phyloP scores from a whole-genome alignment of 169 alveolate genomes.

The Cryptosporidium sp. region DNA sequence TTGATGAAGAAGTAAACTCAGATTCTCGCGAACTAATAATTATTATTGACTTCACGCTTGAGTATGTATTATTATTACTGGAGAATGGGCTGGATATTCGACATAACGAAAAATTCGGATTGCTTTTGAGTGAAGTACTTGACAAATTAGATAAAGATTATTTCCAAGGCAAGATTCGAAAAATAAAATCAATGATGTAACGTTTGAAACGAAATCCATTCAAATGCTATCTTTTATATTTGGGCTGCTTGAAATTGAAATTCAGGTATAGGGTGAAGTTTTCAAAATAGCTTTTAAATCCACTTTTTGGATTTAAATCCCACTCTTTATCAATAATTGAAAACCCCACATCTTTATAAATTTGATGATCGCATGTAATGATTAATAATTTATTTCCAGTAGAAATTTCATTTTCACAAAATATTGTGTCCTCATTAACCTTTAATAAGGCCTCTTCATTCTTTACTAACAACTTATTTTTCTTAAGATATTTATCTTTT shows the following conservation, averaged over 20 bases:
- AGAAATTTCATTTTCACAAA: conserved; percentile 3
- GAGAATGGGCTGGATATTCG: conserved; percentile 4
- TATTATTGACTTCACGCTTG: conserved; percentile 26
- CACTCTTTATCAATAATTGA: conserved; percentile 72
- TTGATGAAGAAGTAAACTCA: neutral
- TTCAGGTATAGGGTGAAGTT: conserved; percentile 50
- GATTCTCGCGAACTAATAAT: neutral
- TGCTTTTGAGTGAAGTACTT: neutral
- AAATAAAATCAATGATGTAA: neutral
- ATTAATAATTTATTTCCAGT: conserved; percentile 3
- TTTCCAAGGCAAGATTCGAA: conserved; percentile 16
- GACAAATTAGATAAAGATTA: neutral
- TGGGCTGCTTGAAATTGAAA: conserved; percentile 50
- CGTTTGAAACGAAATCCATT: neutral
- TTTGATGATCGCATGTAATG: conserved; percentile 48
- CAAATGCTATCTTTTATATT: conserved; percentile 30
- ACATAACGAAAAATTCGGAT: neutral
- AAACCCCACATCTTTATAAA: conserved; percentile 54
- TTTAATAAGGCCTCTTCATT: conserved; percentile 7
- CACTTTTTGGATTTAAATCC: conserved; percentile 60
- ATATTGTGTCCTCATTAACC: conserved; percentile 9
- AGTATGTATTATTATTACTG: conserved; percentile 19
- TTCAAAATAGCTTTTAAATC: conserved; percentile 51
- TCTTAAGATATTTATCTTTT: conserved; percentile 36
- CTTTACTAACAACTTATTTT: conserved; percentile 1